Evolutionary conservation across 116 monocot species (phyloP), one percentile per base, ranked within the genome.

Genomic region (Dioscorea cayenensis): DNA sequence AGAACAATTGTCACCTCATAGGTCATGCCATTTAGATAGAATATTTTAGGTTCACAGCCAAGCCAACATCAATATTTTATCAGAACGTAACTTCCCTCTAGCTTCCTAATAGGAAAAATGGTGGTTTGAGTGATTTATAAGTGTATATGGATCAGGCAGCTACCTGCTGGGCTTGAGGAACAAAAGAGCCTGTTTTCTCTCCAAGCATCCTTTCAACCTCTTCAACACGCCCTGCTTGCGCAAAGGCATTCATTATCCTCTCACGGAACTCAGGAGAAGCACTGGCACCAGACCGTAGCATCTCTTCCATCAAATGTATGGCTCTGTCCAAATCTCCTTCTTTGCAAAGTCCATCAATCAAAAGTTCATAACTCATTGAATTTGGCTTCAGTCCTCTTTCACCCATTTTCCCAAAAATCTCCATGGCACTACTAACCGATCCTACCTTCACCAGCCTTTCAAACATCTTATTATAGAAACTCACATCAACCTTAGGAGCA

Each of bases 361-460:
- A 78, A 71, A 77, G 79, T 61, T 86, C 79, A 62, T 88, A 92
- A 65, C 78, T 83, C 8, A 72, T 21, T 5, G 64, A 43, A 74
- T 86, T 78, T n/a, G 90, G 90, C 23, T 55, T 84, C 43, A 83
- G n/a, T 35, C 79, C 87, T 58, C 65, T 92, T 78, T 96, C 87
- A 63, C 66, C 66, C 95, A 96, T 90, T 69, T 80, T 87, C 36
- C 72, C 75, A 63, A 85, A 86, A 29, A 92, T 75, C 68, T 88
- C 85, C 73, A 80, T 49, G 10, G 90, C 95, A 63, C 76, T 71
- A 48, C 63, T 60, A 3, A 77, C 60, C n/a, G 66, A 58, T 4
- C 78, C 84, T 21, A 78, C 87, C 72, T 88, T 89, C 58, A 85
- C 77, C 75, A 96, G 70, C 19, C 90, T 92, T 60, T 87, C 82